Evolutionary conservation across 176 grass and related monocot genomes (phyloP).

Genomic region (Bothriochloa decipiens): DNA sequence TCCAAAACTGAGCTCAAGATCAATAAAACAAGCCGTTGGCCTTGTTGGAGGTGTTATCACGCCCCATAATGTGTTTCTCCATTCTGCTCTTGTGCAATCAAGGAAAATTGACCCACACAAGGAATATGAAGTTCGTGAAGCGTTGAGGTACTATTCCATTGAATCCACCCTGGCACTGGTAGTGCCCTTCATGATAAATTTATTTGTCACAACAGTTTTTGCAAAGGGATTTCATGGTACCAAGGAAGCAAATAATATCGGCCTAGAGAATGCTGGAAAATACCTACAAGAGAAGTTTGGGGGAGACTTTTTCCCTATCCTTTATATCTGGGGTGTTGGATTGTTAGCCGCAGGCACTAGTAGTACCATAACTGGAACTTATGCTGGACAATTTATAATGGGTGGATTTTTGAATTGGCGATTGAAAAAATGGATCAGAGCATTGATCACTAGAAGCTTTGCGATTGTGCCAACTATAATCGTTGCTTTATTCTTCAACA

Average conservation of each 20-base stretch:
- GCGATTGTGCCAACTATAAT: constrained; percentile 88
- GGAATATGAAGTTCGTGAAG: constrained; percentile 71
- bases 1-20: constrained; percentile 77
- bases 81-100: constrained; percentile 92
- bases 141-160: constrained; percentile 89
- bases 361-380: constrained; percentile 96
- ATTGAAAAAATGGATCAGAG: constrained; percentile 87
- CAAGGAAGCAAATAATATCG: constrained; percentile 57
- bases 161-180: constrained; percentile 79
- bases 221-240: constrained; percentile 87
- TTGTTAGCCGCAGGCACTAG: constrained; percentile 85
- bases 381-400: constrained; percentile 98
- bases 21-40: constrained; percentile 89
- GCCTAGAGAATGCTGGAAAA: constrained; percentile 87
- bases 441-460: constrained; percentile 88
- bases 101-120: constrained; percentile 78
- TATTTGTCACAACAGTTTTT: constrained; percentile 88
- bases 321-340: constrained; percentile 94
- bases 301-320: constrained; percentile 66
- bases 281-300: constrained; percentile 85
- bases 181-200: constrained; percentile 85
- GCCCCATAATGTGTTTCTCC: constrained; percentile 92
- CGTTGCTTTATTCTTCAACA: constrained; percentile 76
- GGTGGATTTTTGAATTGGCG: constrained; percentile 80
- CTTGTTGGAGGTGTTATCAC: constrained; percentile 91